A percentile compares a stretch with the other conserved stretches of the same genome.
phyloP scores from a whole-genome alignment of 345 rosid genomes.

The Psidium guajava region DNA sequence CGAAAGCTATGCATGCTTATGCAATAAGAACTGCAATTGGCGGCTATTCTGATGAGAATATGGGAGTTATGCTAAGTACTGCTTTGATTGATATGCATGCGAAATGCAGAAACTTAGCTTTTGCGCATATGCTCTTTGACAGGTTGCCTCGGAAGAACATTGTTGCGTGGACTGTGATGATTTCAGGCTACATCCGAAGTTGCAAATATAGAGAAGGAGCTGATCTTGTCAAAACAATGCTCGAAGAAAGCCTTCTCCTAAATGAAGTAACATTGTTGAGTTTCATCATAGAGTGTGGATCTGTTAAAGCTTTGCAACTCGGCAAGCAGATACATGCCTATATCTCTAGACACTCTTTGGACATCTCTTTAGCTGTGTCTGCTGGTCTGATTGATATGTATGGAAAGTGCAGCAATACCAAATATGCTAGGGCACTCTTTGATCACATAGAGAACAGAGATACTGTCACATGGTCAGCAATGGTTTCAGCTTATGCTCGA shows the following conservation, averaged over 20 bases:
- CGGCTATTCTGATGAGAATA: constrained; percentile 3
- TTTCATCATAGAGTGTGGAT: constrained; percentile 30
- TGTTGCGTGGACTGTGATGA: constrained; percentile 39
- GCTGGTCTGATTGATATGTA: constrained; percentile 41
- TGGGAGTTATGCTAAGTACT: constrained; percentile 17
- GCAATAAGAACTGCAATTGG: constrained; percentile 14
- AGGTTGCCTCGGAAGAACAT: constrained; percentile 17
- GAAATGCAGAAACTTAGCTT: constrained; percentile 23
- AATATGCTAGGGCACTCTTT: constrained; percentile 22
- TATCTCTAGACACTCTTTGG: constrained; percentile 12
- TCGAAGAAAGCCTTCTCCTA: constrained; percentile 16
- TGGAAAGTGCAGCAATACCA: constrained; percentile 28
- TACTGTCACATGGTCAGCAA: constrained; percentile 16
- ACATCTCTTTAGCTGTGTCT: constrained; percentile 7
- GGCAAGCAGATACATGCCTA: constrained; percentile 37
- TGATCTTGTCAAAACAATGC: constrained; percentile 24
- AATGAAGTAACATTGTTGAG: constrained; percentile 29
- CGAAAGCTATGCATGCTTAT: constrained; percentile 26
- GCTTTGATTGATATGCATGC: constrained; percentile 43
- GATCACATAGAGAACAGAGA: constrained; percentile 21
- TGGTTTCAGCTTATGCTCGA: constrained; percentile 32
- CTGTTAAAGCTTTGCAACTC: constrained; percentile 9
- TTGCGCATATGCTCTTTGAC: constrained; percentile 20
- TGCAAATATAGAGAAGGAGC: constrained; percentile 11
- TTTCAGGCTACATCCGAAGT: constrained; percentile 31